Evolutionary conservation across 805 yeast species (phyloP).

Genomic region (Cyberlindnera sargentensis): DNA sequence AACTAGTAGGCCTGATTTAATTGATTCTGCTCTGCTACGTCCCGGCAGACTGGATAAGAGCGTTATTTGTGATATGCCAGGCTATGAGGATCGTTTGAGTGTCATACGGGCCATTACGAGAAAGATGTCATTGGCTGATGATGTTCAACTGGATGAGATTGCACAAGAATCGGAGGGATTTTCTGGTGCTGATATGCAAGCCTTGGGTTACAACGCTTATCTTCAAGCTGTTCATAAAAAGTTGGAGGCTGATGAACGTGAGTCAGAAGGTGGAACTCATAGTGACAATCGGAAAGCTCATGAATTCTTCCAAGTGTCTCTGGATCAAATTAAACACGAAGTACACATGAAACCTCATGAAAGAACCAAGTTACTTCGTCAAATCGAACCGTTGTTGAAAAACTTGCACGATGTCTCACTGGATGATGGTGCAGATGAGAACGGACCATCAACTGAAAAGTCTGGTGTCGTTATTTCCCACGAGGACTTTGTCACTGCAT

Average conservation of each 20-base stretch:
- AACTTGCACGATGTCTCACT: constrained; percentile 4
- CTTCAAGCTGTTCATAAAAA: constrained; percentile 74
- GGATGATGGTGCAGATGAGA: constrained; percentile 1
- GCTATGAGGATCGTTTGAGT: constrained; percentile 59
- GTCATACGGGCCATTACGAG: constrained; percentile 53
- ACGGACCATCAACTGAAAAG: constrained; percentile 1
- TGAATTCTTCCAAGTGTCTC: constrained; percentile 39
- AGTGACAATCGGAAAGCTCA: constrained; percentile 12
- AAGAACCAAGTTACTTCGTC: constrained; percentile 33
- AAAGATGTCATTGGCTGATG: constrained; percentile 50
- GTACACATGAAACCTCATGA: constrained; percentile 31
- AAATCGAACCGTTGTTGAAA: constrained; percentile 34
- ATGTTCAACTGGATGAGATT: constrained; percentile 44
- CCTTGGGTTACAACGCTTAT: constrained; percentile 85
- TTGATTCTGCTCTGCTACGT: constrained; percentile 88
- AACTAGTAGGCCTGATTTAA: constrained; percentile 90
- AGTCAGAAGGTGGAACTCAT: constrained; percentile 17
- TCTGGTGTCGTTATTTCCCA: constrained; percentile 39
- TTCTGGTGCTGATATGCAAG: constrained; percentile 95
- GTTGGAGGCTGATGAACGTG: constrained; percentile 40
- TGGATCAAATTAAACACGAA: constrained; percentile 13
- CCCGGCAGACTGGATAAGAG: constrained; percentile 96
- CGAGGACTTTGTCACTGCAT: constrained; percentile 53
- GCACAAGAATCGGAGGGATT: constrained; percentile 65
- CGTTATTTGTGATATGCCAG: constrained; percentile 85